Percentiles rank a stretch among this genome's conserved stretches.
These are phyloP conservation scores for Kalmusia sp. DNA, from an alignment of 2,329 filamentous ascomycete genomes.

Conservation along the genomic window DNA sequence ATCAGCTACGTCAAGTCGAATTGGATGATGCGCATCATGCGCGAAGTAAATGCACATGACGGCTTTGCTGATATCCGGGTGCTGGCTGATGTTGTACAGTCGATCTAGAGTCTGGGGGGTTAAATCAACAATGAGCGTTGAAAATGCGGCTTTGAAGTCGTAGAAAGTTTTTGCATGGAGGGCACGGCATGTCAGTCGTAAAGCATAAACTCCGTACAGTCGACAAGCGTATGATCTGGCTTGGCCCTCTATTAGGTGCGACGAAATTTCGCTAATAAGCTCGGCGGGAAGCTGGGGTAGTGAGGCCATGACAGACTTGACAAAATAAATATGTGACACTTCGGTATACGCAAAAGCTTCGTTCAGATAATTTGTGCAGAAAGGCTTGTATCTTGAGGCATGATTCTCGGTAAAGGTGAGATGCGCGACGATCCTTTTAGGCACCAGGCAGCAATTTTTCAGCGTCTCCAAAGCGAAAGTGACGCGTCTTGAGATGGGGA, in stretches of 20 bases:
- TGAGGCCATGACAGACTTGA: background rate
- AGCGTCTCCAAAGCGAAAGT: too few relatives aligned
- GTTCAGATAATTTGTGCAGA: too few relatives aligned
- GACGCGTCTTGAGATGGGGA: too few relatives aligned
- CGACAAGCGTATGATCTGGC: background rate
- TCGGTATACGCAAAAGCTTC: too few relatives aligned
- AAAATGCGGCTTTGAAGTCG: constrained; percentile 11
- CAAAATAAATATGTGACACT: too few relatives aligned
- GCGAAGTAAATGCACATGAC: constrained; percentile 4
- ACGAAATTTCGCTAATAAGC: background rate
- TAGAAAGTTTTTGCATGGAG: constrained; percentile 5
- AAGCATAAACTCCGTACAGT: background rate
- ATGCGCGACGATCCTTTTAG: too few relatives aligned
- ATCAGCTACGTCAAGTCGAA: background rate
- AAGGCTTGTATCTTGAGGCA: too few relatives aligned
- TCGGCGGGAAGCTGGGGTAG: background rate
- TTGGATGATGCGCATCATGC: background rate
- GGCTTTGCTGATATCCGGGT: constrained; percentile 5
- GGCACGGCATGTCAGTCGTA: constrained; percentile 10
- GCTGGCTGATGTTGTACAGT: constrained; percentile 8
- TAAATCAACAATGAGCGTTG: constrained; percentile 11
- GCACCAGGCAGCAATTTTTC: too few relatives aligned
- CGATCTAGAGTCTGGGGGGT: constrained; percentile 6
- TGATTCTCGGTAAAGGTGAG: too few relatives aligned
- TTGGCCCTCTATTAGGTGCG: background rate